Evolutionary conservation across 805 yeast genomes (phyloP).

Genomic region (Sugiyamaella americana): DNA sequence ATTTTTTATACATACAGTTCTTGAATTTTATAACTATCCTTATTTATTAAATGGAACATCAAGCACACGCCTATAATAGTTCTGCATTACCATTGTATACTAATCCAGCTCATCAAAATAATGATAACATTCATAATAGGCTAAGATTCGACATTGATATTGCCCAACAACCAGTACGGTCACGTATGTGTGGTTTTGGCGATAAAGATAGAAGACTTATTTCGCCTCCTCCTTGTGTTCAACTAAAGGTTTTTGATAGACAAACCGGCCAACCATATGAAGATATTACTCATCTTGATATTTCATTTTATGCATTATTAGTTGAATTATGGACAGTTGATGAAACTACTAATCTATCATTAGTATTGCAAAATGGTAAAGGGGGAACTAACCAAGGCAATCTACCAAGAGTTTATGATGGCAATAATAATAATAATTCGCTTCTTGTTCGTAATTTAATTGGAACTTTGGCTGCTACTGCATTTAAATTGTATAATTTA

Average conservation of each 20-base stretch:
- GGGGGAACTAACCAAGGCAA: constrained; percentile 2
- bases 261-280: constrained; percentile 25
- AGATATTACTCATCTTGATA: constrained; percentile 26
- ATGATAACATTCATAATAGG: neutral
- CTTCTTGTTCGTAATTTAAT: constrained; percentile 34
- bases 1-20: too few relatives aligned
- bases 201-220: constrained; percentile 33
- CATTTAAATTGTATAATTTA: constrained; percentile 36
- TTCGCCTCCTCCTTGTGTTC: constrained; percentile 31
- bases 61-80: neutral
- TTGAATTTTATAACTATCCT: too few relatives aligned
- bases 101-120: neutral
- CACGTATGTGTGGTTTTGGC: constrained; percentile 44
- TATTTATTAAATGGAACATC: too few relatives aligned
- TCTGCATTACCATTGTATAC: neutral
- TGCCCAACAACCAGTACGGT: constrained; percentile 41
- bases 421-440: constrained; percentile 5
- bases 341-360: constrained; percentile 24
- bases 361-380: constrained; percentile 1
- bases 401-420: neutral
- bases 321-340: constrained; percentile 40
- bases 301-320: constrained; percentile 33
- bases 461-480: constrained; percentile 37
- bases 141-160: constrained; percentile 19
- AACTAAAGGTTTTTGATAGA: constrained; percentile 21